These are phyloP conservation scores for Cryptococcus hybrid DNA, from an alignment of 1,284 basidiomycete genomes.

Conservation along the genomic window DNA sequence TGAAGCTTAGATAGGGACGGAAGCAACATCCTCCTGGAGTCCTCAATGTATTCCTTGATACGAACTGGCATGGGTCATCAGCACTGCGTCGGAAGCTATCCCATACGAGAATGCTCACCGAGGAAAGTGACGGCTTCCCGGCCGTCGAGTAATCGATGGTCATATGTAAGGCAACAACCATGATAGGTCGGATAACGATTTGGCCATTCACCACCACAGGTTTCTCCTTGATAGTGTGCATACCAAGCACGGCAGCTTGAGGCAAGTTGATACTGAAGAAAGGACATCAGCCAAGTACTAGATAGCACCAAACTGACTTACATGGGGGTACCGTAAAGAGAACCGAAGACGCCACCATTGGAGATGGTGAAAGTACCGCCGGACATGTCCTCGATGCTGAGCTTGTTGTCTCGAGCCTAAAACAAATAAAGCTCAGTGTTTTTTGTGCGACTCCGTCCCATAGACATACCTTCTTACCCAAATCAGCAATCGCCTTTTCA, in stretches of 20 bases:
- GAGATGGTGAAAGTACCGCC: slow-evolving; percentile 99
- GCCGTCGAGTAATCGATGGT: slow-evolving; percentile 94
- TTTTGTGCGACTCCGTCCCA: too few relatives aligned
- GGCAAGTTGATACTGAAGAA: slow-evolving; percentile 77
- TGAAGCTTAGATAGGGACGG: slow-evolving; percentile 38
- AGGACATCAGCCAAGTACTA: slow-evolving; percentile 5
- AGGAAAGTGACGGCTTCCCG: slow-evolving; percentile 98
- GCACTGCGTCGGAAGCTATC: neutral
- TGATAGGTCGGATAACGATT: slow-evolving; percentile 87
- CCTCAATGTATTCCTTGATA: slow-evolving; percentile 68
- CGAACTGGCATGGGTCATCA: slow-evolving; percentile 54
- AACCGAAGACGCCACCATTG: slow-evolving; percentile 98
- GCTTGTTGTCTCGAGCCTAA: slow-evolving; percentile 88
- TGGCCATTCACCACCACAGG: slow-evolving; percentile 91
- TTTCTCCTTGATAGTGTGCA: slow-evolving; percentile 95
- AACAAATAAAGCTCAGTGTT: too few relatives aligned
- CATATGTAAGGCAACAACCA: slow-evolving; percentile 96
- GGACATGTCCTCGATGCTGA: slow-evolving; percentile 94
- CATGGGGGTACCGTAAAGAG: slow-evolving; percentile 93
- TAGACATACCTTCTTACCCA: slow-evolving; percentile 79
- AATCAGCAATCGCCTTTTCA: slow-evolving; percentile 83
- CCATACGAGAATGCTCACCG: slow-evolving; percentile 58
- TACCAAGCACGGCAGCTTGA: slow-evolving; percentile 91
- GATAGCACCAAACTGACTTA: slow-evolving; percentile 13
- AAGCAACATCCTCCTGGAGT: slow-evolving; percentile 64